Evolutionary conservation across 805 yeast genomes (phyloP), one percentile per base, ranked within the genome.

Genomic region (Barnettozyma salicaria): DNA sequence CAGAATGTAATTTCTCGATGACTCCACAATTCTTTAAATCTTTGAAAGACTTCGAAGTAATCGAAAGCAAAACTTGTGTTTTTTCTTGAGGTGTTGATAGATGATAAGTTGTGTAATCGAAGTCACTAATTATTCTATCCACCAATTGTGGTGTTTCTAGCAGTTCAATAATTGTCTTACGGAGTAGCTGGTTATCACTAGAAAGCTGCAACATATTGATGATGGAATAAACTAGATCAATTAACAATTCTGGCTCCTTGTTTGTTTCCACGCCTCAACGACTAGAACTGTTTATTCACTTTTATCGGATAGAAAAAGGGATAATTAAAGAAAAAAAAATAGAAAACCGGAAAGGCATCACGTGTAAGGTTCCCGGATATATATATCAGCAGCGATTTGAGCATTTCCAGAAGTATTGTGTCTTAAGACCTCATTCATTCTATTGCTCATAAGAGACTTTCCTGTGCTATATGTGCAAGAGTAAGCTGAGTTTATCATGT

Each of bases 101-200:
- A 60, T 90, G 97, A 63, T 84, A 89, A 21, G 92, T 84, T 34
- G 96, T 95, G 64, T 87, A 87, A 61, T 92, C 99, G 52, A 92
- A 92, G 65, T 92, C 99, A 27, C 95, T 80, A 45, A 92, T 76
- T 44, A 90, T 78, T 59, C 97, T 76, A 62, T 92, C 97, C 45
- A 87, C 67, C 6, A 76, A 63, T 33, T 71, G 58, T 3, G 74
- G 70, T 19, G 60, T 64, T 17, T 67, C 78, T 36, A 84, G 64
- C 34, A 88, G 75, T 56, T 83, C 95, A 23, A 77, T 72, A 46
- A 92, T 70, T 2, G 96, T 78, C 48, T 85, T 80, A 56, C 86
- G 78, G 47, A 92, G 70, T 51, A 94, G 73, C 37, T 88, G 69
- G 56, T 92, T 92, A 56, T 83, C 79, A 47, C 82, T 81, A 56